phyloP scores from a whole-genome alignment of 139 green algal genomes.

The Dunaliella sp. region DNA sequence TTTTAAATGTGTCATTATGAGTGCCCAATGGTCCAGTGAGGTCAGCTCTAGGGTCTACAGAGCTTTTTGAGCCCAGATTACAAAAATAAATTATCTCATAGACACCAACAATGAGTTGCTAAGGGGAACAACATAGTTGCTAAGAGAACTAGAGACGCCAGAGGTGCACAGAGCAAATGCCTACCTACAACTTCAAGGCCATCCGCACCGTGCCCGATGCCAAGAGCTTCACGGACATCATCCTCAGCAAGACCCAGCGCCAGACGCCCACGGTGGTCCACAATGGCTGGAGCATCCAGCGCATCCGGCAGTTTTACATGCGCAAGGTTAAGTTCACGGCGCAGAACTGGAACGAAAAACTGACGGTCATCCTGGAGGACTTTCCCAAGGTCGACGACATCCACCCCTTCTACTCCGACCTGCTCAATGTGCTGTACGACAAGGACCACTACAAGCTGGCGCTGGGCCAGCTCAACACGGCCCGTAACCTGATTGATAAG shows the following conservation, averaged over 20 bases:
- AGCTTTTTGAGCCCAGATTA: no score
- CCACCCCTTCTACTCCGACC: slow-evolving; percentile 97
- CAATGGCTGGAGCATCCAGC: slow-evolving; percentile 91
- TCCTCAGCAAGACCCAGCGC: slow-evolving; percentile 94
- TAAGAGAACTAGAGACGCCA: no score
- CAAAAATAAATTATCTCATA: no score
- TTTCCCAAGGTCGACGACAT: slow-evolving; percentile 99
- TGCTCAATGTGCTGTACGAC: slow-evolving; percentile 99
- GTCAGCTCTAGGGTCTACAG: no score
- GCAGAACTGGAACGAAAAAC: slow-evolving; percentile 90
- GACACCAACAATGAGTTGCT: no score
- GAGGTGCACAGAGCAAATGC: no score
- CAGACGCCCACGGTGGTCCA: slow-evolving; percentile 98
- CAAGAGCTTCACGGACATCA: slow-evolving; percentile 98
- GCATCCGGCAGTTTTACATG: slow-evolving; percentile 99
- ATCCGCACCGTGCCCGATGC: slow-evolving; percentile 88
- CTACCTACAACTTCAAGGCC: slow-evolving; percentile 98
- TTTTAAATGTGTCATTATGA: no score
- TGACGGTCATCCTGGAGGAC: slow-evolving; percentile 92
- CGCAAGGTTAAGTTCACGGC: slow-evolving; percentile 96
- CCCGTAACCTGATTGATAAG: slow-evolving; percentile 90
- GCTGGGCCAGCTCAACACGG: slow-evolving; percentile 94
- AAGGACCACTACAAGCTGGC: slow-evolving; percentile 99
- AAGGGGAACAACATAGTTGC: no score
- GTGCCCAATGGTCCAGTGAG: no score